Evolutionary conservation across 257 asterid genomes (phyloP).

Genomic region (Dorcoceras hygrometricum): DNA sequence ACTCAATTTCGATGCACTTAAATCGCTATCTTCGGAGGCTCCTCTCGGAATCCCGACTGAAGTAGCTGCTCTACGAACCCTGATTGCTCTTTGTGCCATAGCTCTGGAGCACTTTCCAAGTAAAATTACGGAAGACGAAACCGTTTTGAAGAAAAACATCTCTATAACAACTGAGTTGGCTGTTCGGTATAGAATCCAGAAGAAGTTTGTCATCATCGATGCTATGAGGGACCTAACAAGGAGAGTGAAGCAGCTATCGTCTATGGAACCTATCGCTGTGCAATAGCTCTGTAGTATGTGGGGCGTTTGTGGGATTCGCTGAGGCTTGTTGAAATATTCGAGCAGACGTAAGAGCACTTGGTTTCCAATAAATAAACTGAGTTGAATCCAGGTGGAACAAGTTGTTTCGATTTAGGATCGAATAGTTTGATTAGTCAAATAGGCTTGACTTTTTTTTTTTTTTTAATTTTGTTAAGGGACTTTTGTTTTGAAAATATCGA

Average conservation of each 20-base stretch:
- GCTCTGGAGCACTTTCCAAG: conserved; percentile 81
- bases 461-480: too few relatives aligned
- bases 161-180: conserved; percentile 63
- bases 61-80: conserved; percentile 54
- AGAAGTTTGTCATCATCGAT: conserved; percentile 64
- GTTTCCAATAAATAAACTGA: too few relatives aligned
- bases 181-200: conserved; percentile 61
- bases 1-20: conserved; percentile 43
- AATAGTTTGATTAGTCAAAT: too few relatives aligned
- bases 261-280: conserved; percentile 33
- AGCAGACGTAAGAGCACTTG: too few relatives aligned
- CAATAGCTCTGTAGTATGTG: conserved; percentile 19
- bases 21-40: conserved; percentile 52
- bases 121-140: conserved; percentile 85
- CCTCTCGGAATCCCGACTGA: conserved; percentile 67
- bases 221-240: conserved; percentile 66
- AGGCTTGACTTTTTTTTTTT: too few relatives aligned
- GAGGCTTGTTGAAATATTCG: neutral
- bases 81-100: conserved; percentile 72
- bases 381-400: too few relatives aligned
- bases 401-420: too few relatives aligned
- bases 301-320: neutral
- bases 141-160: conserved; percentile 42
- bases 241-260: conserved; percentile 48
- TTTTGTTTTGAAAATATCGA: too few relatives aligned